Evolutionary conservation across 2,329 filamentous ascomycete species (phyloP).

Genomic region (Gremmenia infestans): DNA sequence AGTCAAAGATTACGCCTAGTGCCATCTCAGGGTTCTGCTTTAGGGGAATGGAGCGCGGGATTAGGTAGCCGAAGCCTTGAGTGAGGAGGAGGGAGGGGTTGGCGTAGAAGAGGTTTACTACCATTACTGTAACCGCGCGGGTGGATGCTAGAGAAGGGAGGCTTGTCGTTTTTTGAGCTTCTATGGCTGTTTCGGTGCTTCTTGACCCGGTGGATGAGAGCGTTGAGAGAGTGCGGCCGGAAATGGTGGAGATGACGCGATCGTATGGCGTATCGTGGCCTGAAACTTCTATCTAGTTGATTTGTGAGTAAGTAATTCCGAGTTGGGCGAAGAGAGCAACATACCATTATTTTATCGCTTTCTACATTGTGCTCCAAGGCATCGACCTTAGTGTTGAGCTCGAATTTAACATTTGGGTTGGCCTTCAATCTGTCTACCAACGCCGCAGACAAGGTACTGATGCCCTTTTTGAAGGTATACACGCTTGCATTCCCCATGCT

Average conservation of each 20-base stretch:
- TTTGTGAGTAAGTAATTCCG: constrained; percentile 16
- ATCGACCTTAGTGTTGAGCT: constrained; percentile 43
- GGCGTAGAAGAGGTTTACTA: constrained; percentile 83
- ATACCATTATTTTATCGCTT: constrained; percentile 40
- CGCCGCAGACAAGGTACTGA: constrained; percentile 54
- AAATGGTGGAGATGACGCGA: constrained; percentile 61
- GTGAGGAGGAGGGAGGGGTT: constrained; percentile 55
- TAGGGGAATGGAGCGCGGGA: constrained; percentile 67
- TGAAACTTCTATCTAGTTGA: constrained; percentile 28
- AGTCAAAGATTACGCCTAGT: constrained; percentile 91
- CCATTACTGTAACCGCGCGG: constrained; percentile 76
- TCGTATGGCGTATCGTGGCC: constrained; percentile 36
- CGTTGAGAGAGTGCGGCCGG: constrained; percentile 20
- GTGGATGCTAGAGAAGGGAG: constrained; percentile 49
- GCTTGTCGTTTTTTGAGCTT: constrained; percentile 6
- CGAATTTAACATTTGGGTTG: constrained; percentile 57
- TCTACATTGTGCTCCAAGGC: constrained; percentile 38
- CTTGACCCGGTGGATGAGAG: constrained; percentile 5
- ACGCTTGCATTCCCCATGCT: constrained; percentile 31
- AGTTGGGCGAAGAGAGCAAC: constrained; percentile 13
- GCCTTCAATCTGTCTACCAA: constrained; percentile 45
- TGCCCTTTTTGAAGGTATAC: constrained; percentile 52
- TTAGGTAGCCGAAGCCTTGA: constrained; percentile 85
- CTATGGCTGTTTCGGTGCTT: background rate
- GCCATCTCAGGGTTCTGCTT: constrained; percentile 76